Base-by-base conservation (phyloP, 331 rosid genomes). In the Quercus tomentella region DNA sequence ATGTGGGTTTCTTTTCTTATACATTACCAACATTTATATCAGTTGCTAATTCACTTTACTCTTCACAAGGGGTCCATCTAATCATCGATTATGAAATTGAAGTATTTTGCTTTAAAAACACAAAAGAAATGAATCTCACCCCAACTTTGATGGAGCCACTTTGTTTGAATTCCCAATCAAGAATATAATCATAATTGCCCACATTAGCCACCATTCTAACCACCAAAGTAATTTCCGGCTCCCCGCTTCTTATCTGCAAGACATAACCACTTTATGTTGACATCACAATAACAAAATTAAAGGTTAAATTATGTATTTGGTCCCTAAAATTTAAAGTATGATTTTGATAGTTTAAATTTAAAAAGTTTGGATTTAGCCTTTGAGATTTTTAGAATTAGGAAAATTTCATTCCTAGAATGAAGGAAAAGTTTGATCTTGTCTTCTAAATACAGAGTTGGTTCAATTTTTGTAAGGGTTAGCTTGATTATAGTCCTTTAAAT, bases 161-260 rank as follows among this genome's bases (percentile, higher is more conserved):
- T 68, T 58, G 72, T 20, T 80, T 81, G 79, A 94, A 94, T 76
- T 92, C 98, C 98, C 98, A 94, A 70, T 94, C 97, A 80, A 94
- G 94, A 81, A 94, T 78, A 86, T 94, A 94, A 76, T 92, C 97
- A 30, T 94, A 92, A 82, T 94, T 94, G 16, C 97, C 98, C 56
- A 92, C 97, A 22, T 88, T 88, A 23, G 98, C 97, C 77, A 92
- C 78, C 97, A 94, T 92, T 74, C 97, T 88, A 26, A 91, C 92
- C 56, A 94, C 97, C 93, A 94, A 88, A 74, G 74, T 88, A 21
- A 68, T 70, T 67, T 88, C 95, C 8, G 81, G 73, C 70, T 91
- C 84, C 79, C 98, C 97, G 52, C 92, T 82, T 84, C 91, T 91
- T 85, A 94, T 84, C 97, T 94, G 77, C 83, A 81, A 33, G 45